phyloP scores from a whole-genome alignment of 2,329 filamentous ascomycete species.

The Paraphaeosphaeria sporulosa region DNA sequence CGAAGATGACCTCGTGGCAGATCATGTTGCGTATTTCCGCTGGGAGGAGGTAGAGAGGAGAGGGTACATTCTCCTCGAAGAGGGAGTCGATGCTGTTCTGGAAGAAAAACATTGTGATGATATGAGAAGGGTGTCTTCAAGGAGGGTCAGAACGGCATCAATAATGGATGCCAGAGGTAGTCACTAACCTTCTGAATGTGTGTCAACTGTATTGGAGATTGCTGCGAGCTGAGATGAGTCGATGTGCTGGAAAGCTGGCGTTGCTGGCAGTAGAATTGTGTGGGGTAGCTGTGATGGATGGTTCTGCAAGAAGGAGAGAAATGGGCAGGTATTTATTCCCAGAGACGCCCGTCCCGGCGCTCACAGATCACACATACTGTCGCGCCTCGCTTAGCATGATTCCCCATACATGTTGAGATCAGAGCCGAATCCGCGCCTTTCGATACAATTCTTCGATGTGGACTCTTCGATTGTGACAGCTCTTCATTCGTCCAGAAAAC shows the following conservation, averaged over 20 bases:
- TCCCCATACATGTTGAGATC: neutral
- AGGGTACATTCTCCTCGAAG: conserved; percentile 6
- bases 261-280: neutral
- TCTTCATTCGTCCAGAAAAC: neutral
- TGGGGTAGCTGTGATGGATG: neutral
- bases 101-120: conserved; percentile 1
- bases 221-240: neutral
- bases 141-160: neutral
- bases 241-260: neutral
- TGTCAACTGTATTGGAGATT: neutral
- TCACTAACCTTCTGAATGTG: neutral
- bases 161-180: neutral
- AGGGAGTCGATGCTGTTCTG: conserved; percentile 6
- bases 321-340: neutral
- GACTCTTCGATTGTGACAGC: neutral
- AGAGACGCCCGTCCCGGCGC: too few species aligned
- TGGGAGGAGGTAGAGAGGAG: conserved; percentile 1
- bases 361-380: neutral
- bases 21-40: conserved; percentile 5
- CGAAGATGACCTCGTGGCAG: neutral
- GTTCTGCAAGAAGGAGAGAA: neutral
- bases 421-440: neutral
- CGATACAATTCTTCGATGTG: neutral
- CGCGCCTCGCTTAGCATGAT: neutral
- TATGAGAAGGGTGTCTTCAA: neutral